Conservation (phyloP, 805 yeast genomes). For the Suhomyces sp. region DNA sequence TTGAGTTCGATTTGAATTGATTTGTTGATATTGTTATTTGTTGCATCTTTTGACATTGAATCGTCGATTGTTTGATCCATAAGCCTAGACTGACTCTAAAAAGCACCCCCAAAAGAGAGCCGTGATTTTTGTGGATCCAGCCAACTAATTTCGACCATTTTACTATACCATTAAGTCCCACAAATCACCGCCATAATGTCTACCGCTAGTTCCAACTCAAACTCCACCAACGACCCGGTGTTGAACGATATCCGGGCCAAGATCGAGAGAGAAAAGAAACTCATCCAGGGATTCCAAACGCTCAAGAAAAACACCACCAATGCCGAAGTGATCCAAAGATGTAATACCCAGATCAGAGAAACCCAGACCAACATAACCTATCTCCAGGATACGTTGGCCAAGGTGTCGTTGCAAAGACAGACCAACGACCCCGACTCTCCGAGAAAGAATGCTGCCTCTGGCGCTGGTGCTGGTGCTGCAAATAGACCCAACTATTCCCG, state of each 20-base stretch:
- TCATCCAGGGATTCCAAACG: constrained; percentile 83
- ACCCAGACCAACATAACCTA: constrained; percentile 90
- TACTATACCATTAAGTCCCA: too few species aligned
- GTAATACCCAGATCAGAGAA: constrained; percentile 87
- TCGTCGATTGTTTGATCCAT: too few species aligned
- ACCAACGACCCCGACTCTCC: constrained; percentile 11
- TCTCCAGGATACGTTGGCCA: constrained; percentile 71
- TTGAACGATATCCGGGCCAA: constrained; percentile 73
- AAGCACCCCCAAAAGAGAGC: too few species aligned
- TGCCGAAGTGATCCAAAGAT: constrained; percentile 80
- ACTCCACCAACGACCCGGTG: constrained; percentile 34
- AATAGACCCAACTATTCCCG: constrained; percentile 51
- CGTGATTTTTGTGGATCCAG: too few species aligned
- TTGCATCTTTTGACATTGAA: too few species aligned
- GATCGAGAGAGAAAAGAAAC: constrained; percentile 84
- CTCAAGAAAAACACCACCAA: constrained; percentile 78
- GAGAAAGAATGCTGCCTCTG: constrained; percentile 7
- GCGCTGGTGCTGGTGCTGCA: background rate
- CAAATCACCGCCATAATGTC: too few species aligned
- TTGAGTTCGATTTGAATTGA: too few species aligned
- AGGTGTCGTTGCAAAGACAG: constrained; percentile 45
- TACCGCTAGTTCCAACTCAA: too few species aligned
- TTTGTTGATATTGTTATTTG: too few species aligned
- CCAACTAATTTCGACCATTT: too few species aligned
- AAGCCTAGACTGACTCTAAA: too few species aligned